Base-by-base conservation (phyloP, 352 stramenopile genomes). In the Phytophthora capsici region DNA sequence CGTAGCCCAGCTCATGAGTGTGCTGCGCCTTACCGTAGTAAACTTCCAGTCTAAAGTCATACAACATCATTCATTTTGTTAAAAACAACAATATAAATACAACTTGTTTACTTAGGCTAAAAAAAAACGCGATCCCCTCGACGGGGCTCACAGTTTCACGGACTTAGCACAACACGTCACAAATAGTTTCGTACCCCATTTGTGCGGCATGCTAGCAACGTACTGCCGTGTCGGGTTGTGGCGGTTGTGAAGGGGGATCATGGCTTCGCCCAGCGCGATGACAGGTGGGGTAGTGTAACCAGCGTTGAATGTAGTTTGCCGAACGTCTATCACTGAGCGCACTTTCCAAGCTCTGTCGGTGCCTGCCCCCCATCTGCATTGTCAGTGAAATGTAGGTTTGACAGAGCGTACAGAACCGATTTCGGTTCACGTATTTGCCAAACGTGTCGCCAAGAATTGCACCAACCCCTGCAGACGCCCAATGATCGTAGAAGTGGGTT, bases 271-370 rank as follows among this genome's bases (percentile, higher is more conserved):
- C n/a, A n/a, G n/a, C n/a, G n/a, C n/a, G n/a, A n/a, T n/a, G n/a
- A n/a, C n/a, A n/a, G n/a, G n/a, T n/a, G n/a, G n/a, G n/a, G n/a
- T n/a, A n/a, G n/a, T n/a, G n/a, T n/a, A n/a, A n/a, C n/a, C n/a
- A n/a, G n/a, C n/a, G n/a, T n/a, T n/a, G n/a, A n/a, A n/a, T n/a
- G n/a, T n/a, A n/a, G n/a, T n/a, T n/a, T n/a, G n/a, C n/a, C n/a
- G n/a, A n/a, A n/a, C n/a, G n/a, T n/a, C n/a, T n/a, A n/a, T n/a
- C n/a, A 60, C 19, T n/a, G 26, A 45, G 3, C 52, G n/a, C 5
- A 60, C 28, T 9, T 59, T 60, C 52, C 38, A 51, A 20, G 52
- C 52, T 45, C 52, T 23, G 17, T 60, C 40, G 2, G 40, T 44
- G 3, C 16, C 28, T 6, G 52, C 52, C 2, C 19, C 6, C 10